phyloP scores from a whole-genome alignment of 2,329 filamentous ascomycete genomes.

The Arachnomyces sp. region DNA sequence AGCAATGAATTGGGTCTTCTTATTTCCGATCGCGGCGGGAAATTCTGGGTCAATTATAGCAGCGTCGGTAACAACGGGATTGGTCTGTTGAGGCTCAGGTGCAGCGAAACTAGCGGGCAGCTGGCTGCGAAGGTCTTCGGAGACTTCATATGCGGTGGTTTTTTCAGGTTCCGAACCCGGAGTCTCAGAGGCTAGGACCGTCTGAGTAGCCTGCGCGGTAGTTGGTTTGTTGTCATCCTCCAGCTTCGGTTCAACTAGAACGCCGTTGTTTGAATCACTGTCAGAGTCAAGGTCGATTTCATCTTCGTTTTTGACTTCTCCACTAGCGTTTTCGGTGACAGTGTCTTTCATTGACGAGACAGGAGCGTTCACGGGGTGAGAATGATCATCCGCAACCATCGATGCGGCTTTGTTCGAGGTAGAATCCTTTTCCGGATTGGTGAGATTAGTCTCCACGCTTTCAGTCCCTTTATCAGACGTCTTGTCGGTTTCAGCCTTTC shows the following conservation, averaged over 20 bases:
- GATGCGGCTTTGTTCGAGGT: background rate
- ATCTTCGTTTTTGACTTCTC: slow-evolving; percentile 50
- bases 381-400: too few species aligned
- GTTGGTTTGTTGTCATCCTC: too few species aligned
- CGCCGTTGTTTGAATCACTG: slow-evolving; percentile 24
- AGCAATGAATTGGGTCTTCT: slow-evolving; percentile 72
- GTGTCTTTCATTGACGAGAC: background rate
- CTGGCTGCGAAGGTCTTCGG: slow-evolving; percentile 61
- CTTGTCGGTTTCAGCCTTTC: slow-evolving; percentile 12
- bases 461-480: slow-evolving; percentile 8
- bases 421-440: slow-evolving; percentile 13
- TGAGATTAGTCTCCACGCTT: slow-evolving; percentile 16
- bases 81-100: slow-evolving; percentile 24
- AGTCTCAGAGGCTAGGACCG: slow-evolving; percentile 2
- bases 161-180: background rate
- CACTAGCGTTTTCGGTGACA: background rate
- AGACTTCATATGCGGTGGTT: slow-evolving; percentile 34
- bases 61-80: slow-evolving; percentile 12
- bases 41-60: slow-evolving; percentile 53
- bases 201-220: too few species aligned
- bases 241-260: too few species aligned
- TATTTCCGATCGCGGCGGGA: slow-evolving; percentile 68
- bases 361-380: too few species aligned
- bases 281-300: slow-evolving; percentile 65
- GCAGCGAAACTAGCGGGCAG: slow-evolving; percentile 67